Base-by-base conservation (phyloP, 164 flowering plant species). In the Dillenia suffruticosa region DNA sequence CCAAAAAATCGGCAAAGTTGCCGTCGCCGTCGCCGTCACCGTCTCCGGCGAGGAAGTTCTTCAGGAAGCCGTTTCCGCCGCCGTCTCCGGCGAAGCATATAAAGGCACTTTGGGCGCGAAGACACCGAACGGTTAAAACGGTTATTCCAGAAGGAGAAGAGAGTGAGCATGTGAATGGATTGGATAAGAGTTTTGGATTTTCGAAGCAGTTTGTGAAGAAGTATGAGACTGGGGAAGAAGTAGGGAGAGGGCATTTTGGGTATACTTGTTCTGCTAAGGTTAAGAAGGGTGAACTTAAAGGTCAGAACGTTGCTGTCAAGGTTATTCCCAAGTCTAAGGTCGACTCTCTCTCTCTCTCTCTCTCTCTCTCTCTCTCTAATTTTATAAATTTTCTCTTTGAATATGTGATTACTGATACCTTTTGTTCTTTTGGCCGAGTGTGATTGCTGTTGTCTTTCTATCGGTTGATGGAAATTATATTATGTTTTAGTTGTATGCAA, bases 201-300 rank as follows among this genome's bases (percentile, higher is more conserved):
- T 81, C 86, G 10, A 85, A 76, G 71, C 74, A 83, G 62, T 70
- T 85, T 12, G 58, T 43, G 56, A 77, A 75, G 55, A 62, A 52
- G 71, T 71, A 73, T 61, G 90, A 85, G 67, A 59, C 83, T 12
- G 88, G 88, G 44, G 82, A 81, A 10, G 88, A 82, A 57, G 81
- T 85, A 9, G 90, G 90, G 56, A 62, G 83, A 68, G 90, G 90
- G 46, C 90, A 83, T 83, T 85, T 85, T 74, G 87, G 90, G 69
- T 83, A 83, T 61, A 85, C 90, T 57, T 81, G 85, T 48, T 63
- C 77, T 50, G 90, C 88, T 9, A 72, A 22, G 70, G 77, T 64
- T 56, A 81, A 74, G 78, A 85, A 79, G 57, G 88, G 88, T 10
- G 83, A 78, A 54, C 66, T 68, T 44, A 83, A 85, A 57, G 88